Evolutionary conservation across 2,329 filamentous ascomycete species (phyloP), one percentile per base, ranked within the genome.

Genomic region (Xylaria sp.): DNA sequence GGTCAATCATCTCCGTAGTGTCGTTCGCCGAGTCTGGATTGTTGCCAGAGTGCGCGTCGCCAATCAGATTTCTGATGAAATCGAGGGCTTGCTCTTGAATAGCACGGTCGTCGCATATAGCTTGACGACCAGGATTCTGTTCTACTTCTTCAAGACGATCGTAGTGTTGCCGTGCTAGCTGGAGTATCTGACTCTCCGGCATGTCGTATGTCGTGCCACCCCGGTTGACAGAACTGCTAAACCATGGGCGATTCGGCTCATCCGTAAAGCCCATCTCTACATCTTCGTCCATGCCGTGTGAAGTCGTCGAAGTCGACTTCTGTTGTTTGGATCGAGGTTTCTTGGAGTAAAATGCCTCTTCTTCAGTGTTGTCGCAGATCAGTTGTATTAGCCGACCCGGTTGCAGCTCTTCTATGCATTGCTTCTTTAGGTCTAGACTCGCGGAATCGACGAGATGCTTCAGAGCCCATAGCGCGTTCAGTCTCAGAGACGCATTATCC

Each of bases 11-110:
- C 57, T 86, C 83, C 2, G 82, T 79, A 34, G 81, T 83, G 60
- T 83, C 82, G 55, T 73, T 72, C 5, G 77, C 72, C 11, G 75
- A 74, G 13, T 83, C 75, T 77, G 84, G 62, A 73, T 79, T 66
- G 75, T 80, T 66, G 73, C 84, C 66, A 73, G 78, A 61, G 11
- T 74, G 73, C 6, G 75, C 72, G 54, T 87, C 84, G 59, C 88
- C 89, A 65, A 97, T 90, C 37, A 97, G 79, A 73, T 99, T 99
- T 57, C 93, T 84, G 63, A 99, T 85, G 67, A 97, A 88, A 67
- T 95, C 89, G 16, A 97, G 83, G 0, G 88, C 90, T 74, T 97
- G 92, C 71, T 96, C 91, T 74, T 97, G 93, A 34, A 97, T 89
- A 1, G 87, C 87, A 44, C 92, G 80, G 65, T 95, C 90, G 65